These are phyloP conservation scores for Aspergillus ustus DNA, from an alignment of 2,329 filamentous ascomycete species.

Conservation along the genomic window DNA sequence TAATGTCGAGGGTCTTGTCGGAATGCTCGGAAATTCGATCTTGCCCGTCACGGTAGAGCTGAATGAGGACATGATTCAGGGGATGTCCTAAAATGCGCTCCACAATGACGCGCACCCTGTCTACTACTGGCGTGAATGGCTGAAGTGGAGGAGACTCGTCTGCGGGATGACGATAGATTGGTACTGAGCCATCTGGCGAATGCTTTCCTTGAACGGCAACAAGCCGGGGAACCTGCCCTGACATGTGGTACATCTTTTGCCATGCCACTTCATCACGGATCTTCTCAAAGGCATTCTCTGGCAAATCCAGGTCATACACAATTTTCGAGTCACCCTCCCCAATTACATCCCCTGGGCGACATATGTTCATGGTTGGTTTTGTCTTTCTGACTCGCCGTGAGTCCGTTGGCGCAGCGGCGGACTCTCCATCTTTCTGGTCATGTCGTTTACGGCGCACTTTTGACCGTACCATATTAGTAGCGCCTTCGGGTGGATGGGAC, in stretches of 20 bases:
- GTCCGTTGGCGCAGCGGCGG: conserved; percentile 16
- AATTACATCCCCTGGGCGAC: conserved; percentile 60
- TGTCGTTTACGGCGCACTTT: conserved; percentile 34
- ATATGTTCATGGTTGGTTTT: conserved; percentile 29
- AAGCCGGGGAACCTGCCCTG: conserved; percentile 86
- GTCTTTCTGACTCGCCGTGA: conserved; percentile 28
- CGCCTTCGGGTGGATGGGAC: conserved; percentile 1
- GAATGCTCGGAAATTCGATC: conserved; percentile 97
- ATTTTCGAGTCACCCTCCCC: conserved; percentile 83
- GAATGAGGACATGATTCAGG: conserved; percentile 90
- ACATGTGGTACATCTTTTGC: conserved; percentile 91
- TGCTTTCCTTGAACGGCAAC: conserved; percentile 85
- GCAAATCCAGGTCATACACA: conserved; percentile 70
- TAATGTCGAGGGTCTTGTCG: conserved; percentile 94
- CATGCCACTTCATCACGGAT: conserved; percentile 78
- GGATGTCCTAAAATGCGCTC: conserved; percentile 76
- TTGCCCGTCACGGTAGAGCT: conserved; percentile 84
- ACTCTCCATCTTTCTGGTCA: conserved; percentile 21
- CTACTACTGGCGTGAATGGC: conserved; percentile 75
- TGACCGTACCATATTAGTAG: conserved; percentile 29
- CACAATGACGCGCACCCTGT: conserved; percentile 68
- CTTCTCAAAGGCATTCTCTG: conserved; percentile 65
- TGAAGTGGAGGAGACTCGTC: conserved; percentile 82
- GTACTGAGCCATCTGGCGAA: conserved; percentile 68
- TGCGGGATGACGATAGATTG: conserved; percentile 92